Percentiles rank a stretch among this genome's conserved stretches.
These are phyloP conservation scores for Rhizoclosmatium hyalinum DNA, from an alignment of 371 early-diverging fungal genomes.

Conservation along the genomic window DNA sequence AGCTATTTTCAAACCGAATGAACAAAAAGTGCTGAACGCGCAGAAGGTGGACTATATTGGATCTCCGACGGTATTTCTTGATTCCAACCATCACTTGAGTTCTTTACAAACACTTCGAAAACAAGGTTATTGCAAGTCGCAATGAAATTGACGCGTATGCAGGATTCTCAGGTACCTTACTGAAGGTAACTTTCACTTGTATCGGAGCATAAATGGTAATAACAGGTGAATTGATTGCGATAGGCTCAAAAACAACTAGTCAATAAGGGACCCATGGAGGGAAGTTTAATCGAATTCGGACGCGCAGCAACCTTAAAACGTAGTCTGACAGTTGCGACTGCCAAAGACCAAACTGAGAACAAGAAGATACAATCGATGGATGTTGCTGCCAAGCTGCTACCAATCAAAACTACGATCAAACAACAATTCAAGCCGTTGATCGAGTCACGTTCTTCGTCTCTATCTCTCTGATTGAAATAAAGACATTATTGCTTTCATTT, in stretches of 20 bases:
- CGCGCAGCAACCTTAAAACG: not conserved
- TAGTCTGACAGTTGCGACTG: too few relatives aligned
- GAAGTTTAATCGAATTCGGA: conserved; percentile 19
- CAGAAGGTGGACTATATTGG: conserved; percentile 82
- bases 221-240: not conserved
- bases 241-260: conserved; percentile 17
- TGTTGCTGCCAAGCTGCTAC: too few relatives aligned
- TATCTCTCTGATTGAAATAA: not conserved
- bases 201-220: not conserved
- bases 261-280: conserved; percentile 30
- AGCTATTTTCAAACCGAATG: conserved; percentile 81
- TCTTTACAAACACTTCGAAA: not conserved
- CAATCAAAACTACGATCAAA: not conserved
- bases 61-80: conserved; percentile 53
- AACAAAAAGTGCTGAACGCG: conserved; percentile 78
- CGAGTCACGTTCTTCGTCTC: not conserved
- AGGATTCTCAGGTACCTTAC: conserved; percentile 64
- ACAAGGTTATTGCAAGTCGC: conserved; percentile 72
- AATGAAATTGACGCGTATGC: conserved; percentile 65
- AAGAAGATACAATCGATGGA: too few relatives aligned
- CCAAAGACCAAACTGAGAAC: too few relatives aligned
- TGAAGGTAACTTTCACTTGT: conserved; percentile 34
- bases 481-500: not conserved
- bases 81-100: not conserved
- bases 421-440: not conserved